These are phyloP conservation scores for Ophiosphaerella herpotricha DNA, from an alignment of 2,329 filamentous ascomycete genomes.

Conservation along the genomic window DNA sequence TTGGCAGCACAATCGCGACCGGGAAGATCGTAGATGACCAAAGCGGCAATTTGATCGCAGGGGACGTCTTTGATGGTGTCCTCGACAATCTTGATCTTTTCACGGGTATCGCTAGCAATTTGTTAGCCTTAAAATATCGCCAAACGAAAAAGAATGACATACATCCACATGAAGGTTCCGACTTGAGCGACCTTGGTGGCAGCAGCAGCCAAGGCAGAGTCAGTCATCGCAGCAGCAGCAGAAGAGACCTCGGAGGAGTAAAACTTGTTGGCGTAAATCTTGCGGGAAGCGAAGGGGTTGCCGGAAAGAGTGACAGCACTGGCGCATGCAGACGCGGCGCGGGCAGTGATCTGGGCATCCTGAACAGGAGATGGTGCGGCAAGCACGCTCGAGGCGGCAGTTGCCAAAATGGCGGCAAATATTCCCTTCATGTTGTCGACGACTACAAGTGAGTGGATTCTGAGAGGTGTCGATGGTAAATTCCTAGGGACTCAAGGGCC, in stretches of 20 bases:
- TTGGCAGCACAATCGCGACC: constrained; percentile 68
- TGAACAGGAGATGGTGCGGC: constrained; percentile 40
- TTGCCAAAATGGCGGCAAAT: constrained; percentile 39
- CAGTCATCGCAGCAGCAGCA: constrained; percentile 63
- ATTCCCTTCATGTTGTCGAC: constrained; percentile 43
- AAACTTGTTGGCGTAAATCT: constrained; percentile 58
- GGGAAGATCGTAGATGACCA: constrained; percentile 69
- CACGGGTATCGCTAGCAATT: constrained; percentile 52
- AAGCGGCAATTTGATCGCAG: constrained; percentile 55
- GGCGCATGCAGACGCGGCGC: constrained; percentile 37
- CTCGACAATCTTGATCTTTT: constrained; percentile 54
- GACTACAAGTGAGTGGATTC: constrained; percentile 17
- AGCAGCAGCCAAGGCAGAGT: constrained; percentile 56
- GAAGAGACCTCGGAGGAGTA: constrained; percentile 59
- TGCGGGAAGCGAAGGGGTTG: constrained; percentile 57
- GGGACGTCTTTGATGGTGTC: constrained; percentile 56
- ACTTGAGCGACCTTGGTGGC: constrained; percentile 55
- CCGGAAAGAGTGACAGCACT: constrained; percentile 51
- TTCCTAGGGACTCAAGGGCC: constrained; percentile 12
- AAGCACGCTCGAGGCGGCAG: constrained; percentile 41
- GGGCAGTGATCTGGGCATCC: constrained; percentile 40
- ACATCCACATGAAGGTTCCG: constrained; percentile 61
- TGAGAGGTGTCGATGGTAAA: constrained; percentile 26
- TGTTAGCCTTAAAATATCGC: background rate
- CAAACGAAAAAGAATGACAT: constrained; percentile 24